phyloP scores from a whole-genome alignment of 306 rosid genomes.

The Dryas octopetala region DNA sequence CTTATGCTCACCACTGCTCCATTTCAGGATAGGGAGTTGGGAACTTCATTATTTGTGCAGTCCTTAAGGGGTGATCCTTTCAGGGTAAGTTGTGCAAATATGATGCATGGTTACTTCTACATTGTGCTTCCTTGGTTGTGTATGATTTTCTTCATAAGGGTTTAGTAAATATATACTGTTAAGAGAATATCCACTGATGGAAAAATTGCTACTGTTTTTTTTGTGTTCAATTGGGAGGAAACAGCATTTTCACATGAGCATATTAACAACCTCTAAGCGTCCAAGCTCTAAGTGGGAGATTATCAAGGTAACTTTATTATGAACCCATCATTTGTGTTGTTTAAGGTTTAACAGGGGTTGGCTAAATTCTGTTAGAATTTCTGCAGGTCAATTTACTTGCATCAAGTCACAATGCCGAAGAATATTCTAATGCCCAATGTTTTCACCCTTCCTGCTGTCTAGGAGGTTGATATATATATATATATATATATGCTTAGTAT shows the following conservation, averaged over 20 bases:
- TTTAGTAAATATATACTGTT: not conserved
- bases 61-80: conserved; percentile 85
- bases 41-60: conserved; percentile 70
- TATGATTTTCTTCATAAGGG: conserved; percentile 1
- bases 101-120: not conserved
- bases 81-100: conserved; percentile 47
- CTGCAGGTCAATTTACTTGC: conserved; percentile 64
- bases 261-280: conserved; percentile 65
- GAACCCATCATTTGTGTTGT: conserved; percentile 15
- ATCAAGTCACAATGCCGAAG: conserved; percentile 39
- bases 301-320: conserved; percentile 46
- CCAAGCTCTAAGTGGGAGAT: conserved; percentile 62
- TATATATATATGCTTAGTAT: not conserved
- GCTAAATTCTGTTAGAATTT: not conserved
- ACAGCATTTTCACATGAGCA: conserved; percentile 75
- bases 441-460: conserved; percentile 41
- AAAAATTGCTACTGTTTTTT: not conserved
- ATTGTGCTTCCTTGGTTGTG: not conserved
- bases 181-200: not conserved
- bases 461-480: conserved; percentile 50
- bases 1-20: not conserved
- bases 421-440: conserved; percentile 29
- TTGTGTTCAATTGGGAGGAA: not conserved
- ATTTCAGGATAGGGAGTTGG: conserved; percentile 59
- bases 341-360: not conserved